Percentiles rank a stretch among this genome's conserved stretches.
phyloP scores from a whole-genome alignment of 306 rosid species.

The Hippophae gyantsensis region DNA sequence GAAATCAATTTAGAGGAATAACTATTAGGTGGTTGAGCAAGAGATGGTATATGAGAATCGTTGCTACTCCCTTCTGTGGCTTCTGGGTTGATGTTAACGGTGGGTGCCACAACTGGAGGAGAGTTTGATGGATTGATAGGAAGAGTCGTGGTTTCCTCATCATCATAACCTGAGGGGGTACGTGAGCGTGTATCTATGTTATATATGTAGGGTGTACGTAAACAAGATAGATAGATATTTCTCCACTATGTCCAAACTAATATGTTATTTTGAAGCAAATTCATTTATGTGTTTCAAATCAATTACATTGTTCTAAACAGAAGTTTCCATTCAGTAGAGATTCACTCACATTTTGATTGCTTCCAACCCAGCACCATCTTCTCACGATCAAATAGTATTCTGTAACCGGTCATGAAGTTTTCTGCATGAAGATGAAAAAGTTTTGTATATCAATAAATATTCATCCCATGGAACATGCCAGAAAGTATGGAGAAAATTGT shows the following conservation, averaged over 20 bases:
- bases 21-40: slow-evolving; percentile 5
- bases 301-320: too few species aligned
- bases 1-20: slow-evolving; percentile 37
- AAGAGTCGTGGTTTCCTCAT: slow-evolving; percentile 24
- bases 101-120: slow-evolving; percentile 31
- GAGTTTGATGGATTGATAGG: slow-evolving; percentile 26
- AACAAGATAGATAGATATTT: too few species aligned
- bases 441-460: too few species aligned
- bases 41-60: slow-evolving; percentile 13
- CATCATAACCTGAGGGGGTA: slow-evolving; percentile 54
- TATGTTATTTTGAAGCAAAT: too few species aligned
- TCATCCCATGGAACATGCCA: too few species aligned
- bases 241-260: too few species aligned
- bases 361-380: slow-evolving; percentile 69
- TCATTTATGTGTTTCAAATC: too few species aligned
- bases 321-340: neutral
- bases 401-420: slow-evolving; percentile 94
- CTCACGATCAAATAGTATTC: slow-evolving; percentile 63
- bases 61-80: slow-evolving; percentile 22
- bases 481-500: too few species aligned
- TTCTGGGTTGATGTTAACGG: slow-evolving; percentile 34
- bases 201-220: too few species aligned
- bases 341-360: slow-evolving; percentile 56
- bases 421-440: slow-evolving; percentile 41
- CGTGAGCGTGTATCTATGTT: too few species aligned